Conservation (phyloP, 768 basidiomycete species). For the Ramaria rubella region DNA sequence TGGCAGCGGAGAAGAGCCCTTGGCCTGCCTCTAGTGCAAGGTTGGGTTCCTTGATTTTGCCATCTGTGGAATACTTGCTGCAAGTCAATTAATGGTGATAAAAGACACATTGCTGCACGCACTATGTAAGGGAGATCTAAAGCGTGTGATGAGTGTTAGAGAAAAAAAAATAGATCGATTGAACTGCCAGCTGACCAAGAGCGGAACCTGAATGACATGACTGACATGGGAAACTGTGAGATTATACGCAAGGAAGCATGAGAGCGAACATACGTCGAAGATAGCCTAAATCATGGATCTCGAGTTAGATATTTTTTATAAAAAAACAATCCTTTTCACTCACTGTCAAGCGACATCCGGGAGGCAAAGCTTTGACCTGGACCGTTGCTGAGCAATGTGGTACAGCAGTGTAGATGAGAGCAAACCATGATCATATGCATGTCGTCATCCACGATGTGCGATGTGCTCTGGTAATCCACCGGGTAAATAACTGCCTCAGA, state of each 20-base stretch:
- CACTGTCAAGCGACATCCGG: constrained; percentile 81
- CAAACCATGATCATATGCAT: constrained; percentile 76
- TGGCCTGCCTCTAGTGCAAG: constrained; percentile 81
- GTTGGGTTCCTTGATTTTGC: constrained; percentile 92
- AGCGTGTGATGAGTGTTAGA: no score
- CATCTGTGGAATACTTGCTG: constrained; percentile 83
- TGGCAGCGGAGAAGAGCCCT: constrained; percentile 71
- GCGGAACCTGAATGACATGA: constrained; percentile 86
- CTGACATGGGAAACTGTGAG: constrained; percentile 28
- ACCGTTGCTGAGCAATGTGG: not conserved
- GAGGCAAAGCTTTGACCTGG: constrained; percentile 56
- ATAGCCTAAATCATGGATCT: constrained; percentile 35
- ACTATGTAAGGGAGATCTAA: constrained; percentile 34
- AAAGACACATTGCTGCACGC: not conserved
- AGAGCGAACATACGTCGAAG: constrained; percentile 51
- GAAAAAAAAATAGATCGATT: not conserved
- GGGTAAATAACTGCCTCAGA: constrained; percentile 72
- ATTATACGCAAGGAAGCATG: constrained; percentile 5
- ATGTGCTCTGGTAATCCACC: constrained; percentile 58
- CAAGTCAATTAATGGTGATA: not conserved
- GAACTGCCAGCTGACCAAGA: constrained; percentile 26
- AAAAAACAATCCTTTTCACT: not conserved
- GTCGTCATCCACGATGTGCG: constrained; percentile 82
- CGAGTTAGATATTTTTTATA: no score
- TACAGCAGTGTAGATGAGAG: not conserved